A percentile compares a stretch with the other conserved stretches of the same genome.
Conservation (phyloP, 2,329 filamentous ascomycete genomes). For the Fusarium phyllophilum region DNA sequence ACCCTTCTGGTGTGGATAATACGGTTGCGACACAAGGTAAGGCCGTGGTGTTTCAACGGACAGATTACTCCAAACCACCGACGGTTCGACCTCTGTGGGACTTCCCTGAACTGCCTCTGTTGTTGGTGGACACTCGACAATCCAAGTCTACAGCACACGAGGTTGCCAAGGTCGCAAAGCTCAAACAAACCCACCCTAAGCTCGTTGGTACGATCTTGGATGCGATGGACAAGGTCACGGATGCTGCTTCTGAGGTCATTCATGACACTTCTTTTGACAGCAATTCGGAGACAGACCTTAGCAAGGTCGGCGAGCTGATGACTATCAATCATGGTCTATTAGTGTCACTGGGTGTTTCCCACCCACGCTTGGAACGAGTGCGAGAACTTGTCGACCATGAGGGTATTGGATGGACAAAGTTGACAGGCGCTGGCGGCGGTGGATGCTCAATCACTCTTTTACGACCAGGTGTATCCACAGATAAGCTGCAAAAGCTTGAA, state of each 20-base stretch:
- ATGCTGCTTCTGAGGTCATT: slow-evolving; percentile 64
- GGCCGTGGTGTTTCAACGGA: slow-evolving; percentile 88
- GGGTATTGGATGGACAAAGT: slow-evolving; percentile 94
- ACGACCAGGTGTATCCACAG: slow-evolving; percentile 68
- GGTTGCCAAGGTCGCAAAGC: slow-evolving; percentile 82
- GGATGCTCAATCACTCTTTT: slow-evolving; percentile 95
- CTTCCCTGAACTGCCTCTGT: slow-evolving; percentile 90
- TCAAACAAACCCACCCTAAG: slow-evolving; percentile 77
- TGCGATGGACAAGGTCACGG: slow-evolving; percentile 80
- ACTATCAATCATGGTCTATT: slow-evolving; percentile 93
- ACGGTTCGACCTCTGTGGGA: slow-evolving; percentile 80
- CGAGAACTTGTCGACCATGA: slow-evolving; percentile 90
- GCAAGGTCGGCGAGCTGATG: slow-evolving; percentile 86
- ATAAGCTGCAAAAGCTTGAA: slow-evolving; percentile 72
- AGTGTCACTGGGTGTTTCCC: slow-evolving; percentile 91
- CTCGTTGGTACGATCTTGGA: slow-evolving; percentile 85
- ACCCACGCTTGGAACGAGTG: slow-evolving; percentile 90
- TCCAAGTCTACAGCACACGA: slow-evolving; percentile 86
- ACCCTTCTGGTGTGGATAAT: slow-evolving; percentile 96
- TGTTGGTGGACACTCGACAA: slow-evolving; percentile 90
- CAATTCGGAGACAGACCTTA: slow-evolving; percentile 70
- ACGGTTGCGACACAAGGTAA: slow-evolving; percentile 94
- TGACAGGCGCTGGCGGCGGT: slow-evolving; percentile 94
- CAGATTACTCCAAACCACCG: slow-evolving; percentile 81
- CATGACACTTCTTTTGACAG: slow-evolving; percentile 74